These are phyloP conservation scores for Themeda triandra DNA, from an alignment of 176 grass and related monocot species.

Conservation along the genomic window DNA sequence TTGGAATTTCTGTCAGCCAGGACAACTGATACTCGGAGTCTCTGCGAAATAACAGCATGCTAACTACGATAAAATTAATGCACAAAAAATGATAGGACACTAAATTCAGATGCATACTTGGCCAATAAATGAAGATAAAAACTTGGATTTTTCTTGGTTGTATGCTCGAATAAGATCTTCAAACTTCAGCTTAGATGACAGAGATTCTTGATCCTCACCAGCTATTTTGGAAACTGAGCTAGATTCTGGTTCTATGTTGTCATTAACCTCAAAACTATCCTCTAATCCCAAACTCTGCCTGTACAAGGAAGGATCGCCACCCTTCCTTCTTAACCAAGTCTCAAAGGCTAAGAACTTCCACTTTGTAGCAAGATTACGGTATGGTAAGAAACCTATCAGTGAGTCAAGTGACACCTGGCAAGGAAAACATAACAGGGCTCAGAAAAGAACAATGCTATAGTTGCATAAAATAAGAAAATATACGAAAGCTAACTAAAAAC, in stretches of 20 bases:
- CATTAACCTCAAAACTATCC: conserved; percentile 44
- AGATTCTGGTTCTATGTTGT: conserved; percentile 43
- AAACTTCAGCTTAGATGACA: conserved; percentile 55
- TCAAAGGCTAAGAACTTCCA: conserved; percentile 93
- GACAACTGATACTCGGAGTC: conserved; percentile 66
- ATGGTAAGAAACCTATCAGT: conserved; percentile 87
- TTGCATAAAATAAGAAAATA: not conserved
- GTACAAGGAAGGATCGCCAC: conserved; percentile 68
- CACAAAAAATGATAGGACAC: conserved; percentile 3
- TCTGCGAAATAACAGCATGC: conserved; percentile 48
- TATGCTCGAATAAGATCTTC: conserved; percentile 73
- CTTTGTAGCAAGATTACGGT: conserved; percentile 70
- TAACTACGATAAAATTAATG: not conserved
- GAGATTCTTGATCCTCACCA: conserved; percentile 42
- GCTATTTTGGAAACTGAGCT: conserved; percentile 35
- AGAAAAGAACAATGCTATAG: conserved; percentile 15
- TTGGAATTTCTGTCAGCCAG: conserved; percentile 75
- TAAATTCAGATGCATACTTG: conserved; percentile 61
- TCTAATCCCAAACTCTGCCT: conserved; percentile 55
- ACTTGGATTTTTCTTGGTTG: conserved; percentile 77
- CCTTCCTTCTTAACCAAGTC: conserved; percentile 89
- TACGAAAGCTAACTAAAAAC: conserved; percentile 21
- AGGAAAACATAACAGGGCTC: conserved; percentile 29
- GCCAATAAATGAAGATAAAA: conserved; percentile 95
- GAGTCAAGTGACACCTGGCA: conserved; percentile 87